Evolutionary conservation across 1,139 yeast species (phyloP), one percentile per base, ranked within the genome.

Genomic region (Scheffersomyces lignicola): DNA sequence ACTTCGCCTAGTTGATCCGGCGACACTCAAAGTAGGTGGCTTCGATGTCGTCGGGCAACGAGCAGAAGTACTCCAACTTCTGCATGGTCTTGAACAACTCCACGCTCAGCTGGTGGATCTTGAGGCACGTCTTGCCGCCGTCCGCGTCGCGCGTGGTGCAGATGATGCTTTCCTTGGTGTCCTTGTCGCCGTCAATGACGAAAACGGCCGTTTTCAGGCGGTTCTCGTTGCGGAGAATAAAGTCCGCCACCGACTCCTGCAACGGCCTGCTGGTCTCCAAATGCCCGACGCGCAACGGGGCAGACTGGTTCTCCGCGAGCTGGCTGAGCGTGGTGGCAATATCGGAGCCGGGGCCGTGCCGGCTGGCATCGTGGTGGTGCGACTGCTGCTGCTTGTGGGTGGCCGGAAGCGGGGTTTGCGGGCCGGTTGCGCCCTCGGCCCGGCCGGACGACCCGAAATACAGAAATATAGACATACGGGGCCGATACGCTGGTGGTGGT

Each of bases 11-110:
- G 34, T 47, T 42, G 29, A 69, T 69, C 47, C 68, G 67, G 40
- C 76, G 55, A 50, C 76, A 70, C 48, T 70, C 76, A 43, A 70
- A 69, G 47, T 69, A 69, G 7, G 76, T 69, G 28, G 75, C 73
- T 42, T 66, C 62, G 33, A 69, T 61, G 39, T 69, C 73, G 38
- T 69, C 68, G 2, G 76, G 74, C 42, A 69, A 65, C 2, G 73
- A 65, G 41, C 75, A 70, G 43, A 69, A 68, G 42, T 69, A 69
- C 30, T 68, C 73, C 31, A 66, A 52, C 29, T 54, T 56, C 40
- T 71, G 76, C 77, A 71, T 71, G 21, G 65, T 65, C 44, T 62
- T 68, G 56, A 71, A 71, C 39, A 71, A 55, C 39, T 66, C 62
- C 29, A 69, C 54, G 29, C 66, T 61, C 40, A 64, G 60, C 32